A percentile compares a stretch with the other conserved stretches of the same genome.
Evolutionary conservation across 2,329 filamentous ascomycete species (phyloP).

Genomic region (Fusarium sp.): DNA sequence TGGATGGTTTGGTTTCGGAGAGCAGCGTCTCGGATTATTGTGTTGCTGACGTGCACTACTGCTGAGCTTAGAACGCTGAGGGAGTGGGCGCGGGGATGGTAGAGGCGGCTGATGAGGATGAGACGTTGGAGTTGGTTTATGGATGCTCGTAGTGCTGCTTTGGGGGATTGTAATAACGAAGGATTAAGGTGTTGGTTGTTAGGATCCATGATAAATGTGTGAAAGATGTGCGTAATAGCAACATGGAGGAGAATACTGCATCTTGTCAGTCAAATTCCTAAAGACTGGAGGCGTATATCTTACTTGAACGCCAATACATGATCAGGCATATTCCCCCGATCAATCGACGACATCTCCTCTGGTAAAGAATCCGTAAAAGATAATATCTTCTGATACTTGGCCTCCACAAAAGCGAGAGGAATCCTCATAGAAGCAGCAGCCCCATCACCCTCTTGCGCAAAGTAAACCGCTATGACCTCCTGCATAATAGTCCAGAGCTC

Average conservation of each 20-base stretch:
- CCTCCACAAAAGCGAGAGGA: conserved; percentile 22
- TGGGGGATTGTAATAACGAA: not conserved
- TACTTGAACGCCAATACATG: conserved; percentile 28
- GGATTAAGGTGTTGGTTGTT: not conserved
- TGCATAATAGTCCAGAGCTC: conserved; percentile 38
- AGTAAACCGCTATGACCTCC: conserved; percentile 32
- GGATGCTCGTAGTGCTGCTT: conserved; percentile 5
- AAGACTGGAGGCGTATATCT: accelerated
- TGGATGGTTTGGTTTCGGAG: not conserved
- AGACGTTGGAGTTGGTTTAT: conserved; percentile 21
- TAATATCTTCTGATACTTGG: conserved; percentile 26
- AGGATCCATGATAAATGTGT: conserved; percentile 22
- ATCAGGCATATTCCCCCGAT: conserved; percentile 10
- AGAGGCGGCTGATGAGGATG: conserved; percentile 18
- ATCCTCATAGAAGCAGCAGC: not conserved
- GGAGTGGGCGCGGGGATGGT: conserved; percentile 9
- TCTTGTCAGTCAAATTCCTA: not conserved
- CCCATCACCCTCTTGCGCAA: not conserved
- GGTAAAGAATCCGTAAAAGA: conserved; percentile 22
- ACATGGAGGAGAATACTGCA: conserved; percentile 9
- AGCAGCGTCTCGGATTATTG: conserved; percentile 18
- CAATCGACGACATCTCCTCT: not conserved
- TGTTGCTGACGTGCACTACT: conserved; percentile 28
- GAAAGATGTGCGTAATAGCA: conserved; percentile 11
- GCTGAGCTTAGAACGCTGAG: conserved; percentile 17